A percentile compares a stretch with the other conserved stretches of the same genome.
These are phyloP conservation scores for Atalantia buxifolia DNA, from an alignment of 345 rosid species.

Conservation along the genomic window DNA sequence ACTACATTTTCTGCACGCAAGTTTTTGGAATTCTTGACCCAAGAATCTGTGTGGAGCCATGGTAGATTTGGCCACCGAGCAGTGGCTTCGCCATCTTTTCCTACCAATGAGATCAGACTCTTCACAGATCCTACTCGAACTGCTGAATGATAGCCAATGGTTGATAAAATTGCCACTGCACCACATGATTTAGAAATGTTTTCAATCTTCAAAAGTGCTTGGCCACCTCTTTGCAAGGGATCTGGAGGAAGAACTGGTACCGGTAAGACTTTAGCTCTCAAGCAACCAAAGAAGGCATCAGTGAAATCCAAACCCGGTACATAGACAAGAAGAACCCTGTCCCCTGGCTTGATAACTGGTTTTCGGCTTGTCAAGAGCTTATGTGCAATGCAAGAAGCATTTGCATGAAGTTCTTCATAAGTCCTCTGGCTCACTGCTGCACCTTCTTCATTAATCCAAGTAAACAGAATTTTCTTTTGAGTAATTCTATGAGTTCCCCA, in stretches of 20 bases:
- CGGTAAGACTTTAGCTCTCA: constrained; percentile 58
- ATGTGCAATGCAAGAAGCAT: constrained; percentile 50
- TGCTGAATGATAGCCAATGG: constrained; percentile 53
- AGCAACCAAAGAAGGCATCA: constrained; percentile 71
- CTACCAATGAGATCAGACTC: constrained; percentile 37
- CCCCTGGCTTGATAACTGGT: constrained; percentile 54
- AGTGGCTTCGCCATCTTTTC: constrained; percentile 30
- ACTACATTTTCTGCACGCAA: constrained; percentile 7
- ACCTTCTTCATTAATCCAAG: constrained; percentile 64
- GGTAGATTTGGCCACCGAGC: constrained; percentile 61
- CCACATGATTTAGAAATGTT: constrained; percentile 53
- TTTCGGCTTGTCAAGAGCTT: constrained; percentile 43
- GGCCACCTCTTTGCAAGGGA: constrained; percentile 69
- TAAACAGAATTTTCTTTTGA: constrained; percentile 36
- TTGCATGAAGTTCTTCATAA: constrained; percentile 42
- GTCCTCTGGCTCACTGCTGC: constrained; percentile 35
- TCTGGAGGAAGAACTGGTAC: constrained; percentile 78
- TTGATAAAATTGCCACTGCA: constrained; percentile 59
- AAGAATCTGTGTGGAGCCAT: constrained; percentile 67
- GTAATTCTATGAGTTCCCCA: constrained; percentile 48
- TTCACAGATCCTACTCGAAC: constrained; percentile 60
- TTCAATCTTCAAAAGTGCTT: constrained; percentile 61
- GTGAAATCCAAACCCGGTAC: constrained; percentile 63
- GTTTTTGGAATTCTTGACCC: constrained; percentile 42
- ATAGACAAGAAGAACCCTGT: constrained; percentile 55